phyloP scores from a whole-genome alignment of 73 alveolate species.

The Paramecium primaurelia region DNA sequence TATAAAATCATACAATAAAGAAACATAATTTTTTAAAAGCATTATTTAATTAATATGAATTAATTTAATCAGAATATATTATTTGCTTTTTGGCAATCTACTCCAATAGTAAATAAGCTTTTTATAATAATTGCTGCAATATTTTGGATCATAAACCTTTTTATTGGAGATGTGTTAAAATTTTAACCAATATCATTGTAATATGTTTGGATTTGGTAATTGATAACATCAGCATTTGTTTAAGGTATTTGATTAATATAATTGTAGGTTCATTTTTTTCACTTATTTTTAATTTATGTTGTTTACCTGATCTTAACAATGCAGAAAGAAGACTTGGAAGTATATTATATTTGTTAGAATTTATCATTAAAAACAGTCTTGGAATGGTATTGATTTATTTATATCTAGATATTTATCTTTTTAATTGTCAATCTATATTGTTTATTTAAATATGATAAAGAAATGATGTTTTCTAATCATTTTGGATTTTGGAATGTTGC shows the following conservation, averaged over 20 bases:
- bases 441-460: not conserved
- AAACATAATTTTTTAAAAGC: not conserved
- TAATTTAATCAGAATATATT: not conserved
- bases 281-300: not conserved
- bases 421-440: not conserved
- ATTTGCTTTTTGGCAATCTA: not conserved
- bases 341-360: not conserved
- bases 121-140: not conserved
- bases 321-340: slow-evolving; percentile 7
- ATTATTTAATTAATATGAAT: not conserved
- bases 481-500: not conserved
- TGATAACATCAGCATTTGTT: not conserved
- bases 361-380: not conserved
- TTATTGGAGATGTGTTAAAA: not conserved
- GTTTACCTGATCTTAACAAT: not conserved
- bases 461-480: not conserved
- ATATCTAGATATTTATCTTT: not conserved
- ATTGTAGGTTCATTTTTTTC: not conserved
- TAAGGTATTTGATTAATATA: not conserved
- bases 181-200: not conserved
- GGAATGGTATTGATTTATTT: not conserved
- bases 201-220: not conserved
- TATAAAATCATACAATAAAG: not conserved
- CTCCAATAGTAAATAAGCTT: not conserved
- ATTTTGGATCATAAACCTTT: not conserved